These are phyloP conservation scores for Thelonectria olida DNA, from an alignment of 2,329 filamentous ascomycete genomes.

Conservation along the genomic window DNA sequence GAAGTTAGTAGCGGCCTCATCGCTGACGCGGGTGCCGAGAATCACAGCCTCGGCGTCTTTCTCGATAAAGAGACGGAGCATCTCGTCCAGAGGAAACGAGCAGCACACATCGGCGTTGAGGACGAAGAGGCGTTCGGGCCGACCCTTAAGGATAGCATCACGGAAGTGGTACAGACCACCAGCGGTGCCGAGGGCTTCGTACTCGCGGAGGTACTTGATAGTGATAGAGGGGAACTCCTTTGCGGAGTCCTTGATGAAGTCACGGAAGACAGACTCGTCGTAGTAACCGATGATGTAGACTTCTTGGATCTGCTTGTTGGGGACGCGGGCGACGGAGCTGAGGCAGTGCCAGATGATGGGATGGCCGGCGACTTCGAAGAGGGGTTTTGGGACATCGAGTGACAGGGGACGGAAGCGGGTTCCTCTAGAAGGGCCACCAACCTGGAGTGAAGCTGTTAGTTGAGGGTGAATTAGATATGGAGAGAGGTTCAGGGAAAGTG, in stretches of 20 bases:
- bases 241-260: conserved; percentile 94
- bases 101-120: conserved; percentile 99
- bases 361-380: conserved; percentile 98
- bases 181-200: conserved; percentile 93
- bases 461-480: conserved; percentile 33
- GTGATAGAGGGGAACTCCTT: conserved; percentile 84
- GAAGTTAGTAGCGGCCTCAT: conserved; percentile 94
- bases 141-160: conserved; percentile 96
- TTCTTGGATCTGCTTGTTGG: conserved; percentile 82
- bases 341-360: conserved; percentile 99
- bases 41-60: conserved; percentile 97
- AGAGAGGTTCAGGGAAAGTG: conserved; percentile 6
- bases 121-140: conserved; percentile 94
- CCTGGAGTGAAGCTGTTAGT: conserved; percentile 62
- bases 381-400: conserved; percentile 96
- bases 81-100: conserved; percentile 94
- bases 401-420: conserved; percentile 95
- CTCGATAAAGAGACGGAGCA: conserved; percentile 93
- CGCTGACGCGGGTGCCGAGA: conserved; percentile 87
- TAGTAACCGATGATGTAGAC: conserved; percentile 99
- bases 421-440: conserved; percentile 93
- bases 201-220: conserved; percentile 96
- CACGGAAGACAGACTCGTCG: conserved; percentile 94
- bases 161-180: conserved; percentile 99
- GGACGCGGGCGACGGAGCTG: conserved; percentile 88